phyloP scores from a whole-genome alignment of 768 basidiomycete species.

The Sarcodon aspratus region DNA sequence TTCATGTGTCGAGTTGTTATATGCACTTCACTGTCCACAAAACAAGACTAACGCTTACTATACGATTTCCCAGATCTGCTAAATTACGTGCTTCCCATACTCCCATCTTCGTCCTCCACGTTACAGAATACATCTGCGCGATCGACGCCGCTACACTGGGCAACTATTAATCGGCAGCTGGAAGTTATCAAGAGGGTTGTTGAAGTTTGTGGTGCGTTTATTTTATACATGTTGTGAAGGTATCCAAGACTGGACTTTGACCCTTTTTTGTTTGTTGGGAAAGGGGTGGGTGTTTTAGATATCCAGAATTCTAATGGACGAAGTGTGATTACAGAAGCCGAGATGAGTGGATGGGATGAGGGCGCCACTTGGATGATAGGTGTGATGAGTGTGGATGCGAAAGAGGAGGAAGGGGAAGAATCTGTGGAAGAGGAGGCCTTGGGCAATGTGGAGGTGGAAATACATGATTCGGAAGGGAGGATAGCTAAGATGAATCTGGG shows the following conservation, averaged over 20 bases:
- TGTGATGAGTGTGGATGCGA: slow-evolving; percentile 61
- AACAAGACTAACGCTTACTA: not conserved
- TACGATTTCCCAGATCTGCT: slow-evolving; percentile 49
- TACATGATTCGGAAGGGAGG: slow-evolving; percentile 60
- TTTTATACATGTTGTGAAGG: not conserved
- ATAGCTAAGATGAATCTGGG: slow-evolving; percentile 43
- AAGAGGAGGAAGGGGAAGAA: slow-evolving; percentile 27
- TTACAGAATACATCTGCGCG: slow-evolving; percentile 49
- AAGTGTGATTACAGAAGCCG: slow-evolving; percentile 75
- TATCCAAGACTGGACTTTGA: not conserved
- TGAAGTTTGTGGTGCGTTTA: slow-evolving; percentile 26
- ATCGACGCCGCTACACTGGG: slow-evolving; percentile 90
- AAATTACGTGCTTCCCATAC: slow-evolving; percentile 55
- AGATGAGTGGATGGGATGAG: slow-evolving; percentile 71
- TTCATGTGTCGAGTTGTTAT: no score
- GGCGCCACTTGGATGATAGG: slow-evolving; percentile 76
- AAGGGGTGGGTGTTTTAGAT: slow-evolving; percentile 54
- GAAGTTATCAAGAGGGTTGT: slow-evolving; percentile 48
- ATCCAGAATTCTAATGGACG: slow-evolving; percentile 63
- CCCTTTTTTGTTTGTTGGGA: slow-evolving; percentile 9
- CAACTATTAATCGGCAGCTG: slow-evolving; percentile 75
- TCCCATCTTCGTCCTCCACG: slow-evolving; percentile 41
- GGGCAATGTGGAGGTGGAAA: slow-evolving; percentile 53
- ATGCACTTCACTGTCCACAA: not conserved
- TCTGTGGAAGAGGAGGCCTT: slow-evolving; percentile 18